Evolutionary conservation across 2,329 filamentous ascomycete species (phyloP).

Genomic region (Chaetothyriales sp.): DNA sequence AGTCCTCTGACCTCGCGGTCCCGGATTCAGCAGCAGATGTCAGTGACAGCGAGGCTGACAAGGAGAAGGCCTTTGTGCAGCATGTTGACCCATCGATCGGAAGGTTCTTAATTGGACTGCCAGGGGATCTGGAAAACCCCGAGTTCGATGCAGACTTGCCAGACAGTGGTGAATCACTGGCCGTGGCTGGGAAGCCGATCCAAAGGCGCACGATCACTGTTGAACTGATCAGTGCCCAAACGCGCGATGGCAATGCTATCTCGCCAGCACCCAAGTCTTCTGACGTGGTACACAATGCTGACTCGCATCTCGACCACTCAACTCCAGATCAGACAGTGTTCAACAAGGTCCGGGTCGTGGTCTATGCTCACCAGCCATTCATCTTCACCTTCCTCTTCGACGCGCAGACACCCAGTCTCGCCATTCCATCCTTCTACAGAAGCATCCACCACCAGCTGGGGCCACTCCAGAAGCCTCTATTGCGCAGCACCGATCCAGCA

Average conservation of each 20-base stretch:
- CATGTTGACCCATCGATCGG: conserved; percentile 20
- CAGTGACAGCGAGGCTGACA: conserved; percentile 12
- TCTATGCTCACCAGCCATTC: conserved; percentile 31
- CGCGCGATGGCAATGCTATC: not conserved
- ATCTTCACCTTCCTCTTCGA: conserved; percentile 37
- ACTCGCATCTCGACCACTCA: conserved; percentile 9
- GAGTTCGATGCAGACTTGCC: conserved; percentile 22
- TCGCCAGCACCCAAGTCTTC: not conserved
- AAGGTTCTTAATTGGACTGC: conserved; percentile 29
- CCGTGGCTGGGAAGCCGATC: conserved; percentile 7
- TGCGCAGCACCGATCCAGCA: conserved; percentile 31
- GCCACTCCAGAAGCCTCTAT: conserved; percentile 32
- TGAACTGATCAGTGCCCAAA: conserved; percentile 15
- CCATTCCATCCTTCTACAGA: conserved; percentile 31
- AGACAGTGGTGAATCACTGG: conserved; percentile 11
- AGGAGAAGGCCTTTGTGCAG: conserved; percentile 12
- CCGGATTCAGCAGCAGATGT: conserved; percentile 15
- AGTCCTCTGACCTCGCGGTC: conserved; percentile 6
- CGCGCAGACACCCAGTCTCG: conserved; percentile 26
- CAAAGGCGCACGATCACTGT: conserved; percentile 23
- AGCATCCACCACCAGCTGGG: conserved; percentile 35
- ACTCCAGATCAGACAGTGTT: conserved; percentile 7
- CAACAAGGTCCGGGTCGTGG: conserved; percentile 14
- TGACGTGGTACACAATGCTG: not conserved
- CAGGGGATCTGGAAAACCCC: conserved; percentile 27